Evolutionary conservation across 371 early-diverging fungal species (phyloP).

Genomic region (Mortierella sp.): DNA sequence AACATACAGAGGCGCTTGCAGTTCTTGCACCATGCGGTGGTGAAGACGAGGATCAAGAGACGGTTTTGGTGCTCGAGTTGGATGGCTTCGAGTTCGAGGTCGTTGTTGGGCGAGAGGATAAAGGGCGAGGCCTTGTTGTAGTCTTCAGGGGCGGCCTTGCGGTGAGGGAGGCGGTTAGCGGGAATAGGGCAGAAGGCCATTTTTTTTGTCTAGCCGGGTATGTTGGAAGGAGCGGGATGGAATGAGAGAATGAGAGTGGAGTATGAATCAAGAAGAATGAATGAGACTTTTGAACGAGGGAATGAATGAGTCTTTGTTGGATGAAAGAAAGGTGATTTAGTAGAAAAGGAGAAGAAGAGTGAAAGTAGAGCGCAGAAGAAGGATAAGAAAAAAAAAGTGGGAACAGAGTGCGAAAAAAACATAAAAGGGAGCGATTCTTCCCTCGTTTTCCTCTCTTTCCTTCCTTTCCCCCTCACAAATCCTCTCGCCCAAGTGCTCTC

Average conservation of each 20-base stretch:
- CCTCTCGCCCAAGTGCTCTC: too few species aligned
- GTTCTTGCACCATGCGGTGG: conserved; percentile 58
- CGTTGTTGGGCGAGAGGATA: conserved; percentile 53
- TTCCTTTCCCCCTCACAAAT: too few species aligned
- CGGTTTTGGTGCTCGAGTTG: conserved; percentile 34
- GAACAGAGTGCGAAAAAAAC: too few species aligned
- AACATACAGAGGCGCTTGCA: conserved; percentile 50
- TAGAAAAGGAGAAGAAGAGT: neutral
- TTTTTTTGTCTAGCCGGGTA: neutral
- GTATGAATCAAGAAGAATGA: neutral
- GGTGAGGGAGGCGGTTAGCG: neutral
- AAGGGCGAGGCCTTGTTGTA: conserved; percentile 39
- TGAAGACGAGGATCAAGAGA: conserved; percentile 46
- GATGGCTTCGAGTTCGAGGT: conserved; percentile 34
- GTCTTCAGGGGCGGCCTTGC: neutral
- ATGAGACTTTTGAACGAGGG: neutral
- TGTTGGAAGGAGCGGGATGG: too few species aligned
- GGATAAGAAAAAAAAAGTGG: neutral
- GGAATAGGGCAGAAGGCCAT: conserved; percentile 4
- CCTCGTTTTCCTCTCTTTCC: neutral
- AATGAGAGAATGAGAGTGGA: neutral
- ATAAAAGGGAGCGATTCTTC: neutral
- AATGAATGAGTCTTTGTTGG: neutral
- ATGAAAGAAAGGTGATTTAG: neutral
- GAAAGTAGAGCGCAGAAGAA: neutral